Conservation (phyloP, 352 stramenopile species). For the Phytopythium kandeliae region DNA sequence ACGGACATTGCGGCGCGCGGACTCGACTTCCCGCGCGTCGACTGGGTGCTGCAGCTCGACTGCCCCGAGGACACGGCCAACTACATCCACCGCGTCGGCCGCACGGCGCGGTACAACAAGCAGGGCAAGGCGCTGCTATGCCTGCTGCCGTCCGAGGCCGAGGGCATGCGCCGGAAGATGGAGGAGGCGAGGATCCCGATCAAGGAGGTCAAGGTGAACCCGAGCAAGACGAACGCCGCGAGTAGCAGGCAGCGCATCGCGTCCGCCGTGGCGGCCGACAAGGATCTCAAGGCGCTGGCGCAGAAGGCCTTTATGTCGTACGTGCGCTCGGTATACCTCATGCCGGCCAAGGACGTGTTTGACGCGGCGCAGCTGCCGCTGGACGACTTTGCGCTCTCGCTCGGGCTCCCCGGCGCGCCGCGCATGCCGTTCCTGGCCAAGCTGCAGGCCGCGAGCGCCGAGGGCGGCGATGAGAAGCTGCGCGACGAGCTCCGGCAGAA, state of each 20-base stretch:
- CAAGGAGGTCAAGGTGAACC: slow-evolving; percentile 96
- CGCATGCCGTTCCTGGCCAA: slow-evolving; percentile 92
- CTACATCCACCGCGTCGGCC: slow-evolving; percentile 98
- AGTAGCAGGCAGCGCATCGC: slow-evolving; percentile 91
- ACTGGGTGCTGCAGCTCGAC: slow-evolving; percentile 99
- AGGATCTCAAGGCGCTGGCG: slow-evolving; percentile 92
- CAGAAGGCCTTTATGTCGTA: slow-evolving; percentile 99
- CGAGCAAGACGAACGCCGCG: slow-evolving; percentile 84
- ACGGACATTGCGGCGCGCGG: slow-evolving; percentile 98
- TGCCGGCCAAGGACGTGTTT: slow-evolving; percentile 95
- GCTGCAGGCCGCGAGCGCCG: slow-evolving; percentile 47
- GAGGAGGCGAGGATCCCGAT: slow-evolving; percentile 93
- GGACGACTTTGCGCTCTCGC: slow-evolving; percentile 90
- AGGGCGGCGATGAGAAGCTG: slow-evolving; percentile 64
- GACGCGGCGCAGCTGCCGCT: slow-evolving; percentile 87
- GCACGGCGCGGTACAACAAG: slow-evolving; percentile 94
- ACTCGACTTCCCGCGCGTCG: slow-evolving; percentile 97
- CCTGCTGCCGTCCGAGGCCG: slow-evolving; percentile 89
- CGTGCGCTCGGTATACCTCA: slow-evolving; percentile 94
- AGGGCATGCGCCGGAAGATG: slow-evolving; percentile 84
- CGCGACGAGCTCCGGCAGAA: slow-evolving; percentile 85
- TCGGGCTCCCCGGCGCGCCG: slow-evolving; percentile 92
- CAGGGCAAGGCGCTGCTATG: slow-evolving; percentile 92
- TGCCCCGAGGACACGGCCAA: slow-evolving; percentile 96
- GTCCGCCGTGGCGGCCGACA: slow-evolving; percentile 90